Evolutionary conservation across 1,139 yeast species (phyloP).

Genomic region (Torulaspora globosa): DNA sequence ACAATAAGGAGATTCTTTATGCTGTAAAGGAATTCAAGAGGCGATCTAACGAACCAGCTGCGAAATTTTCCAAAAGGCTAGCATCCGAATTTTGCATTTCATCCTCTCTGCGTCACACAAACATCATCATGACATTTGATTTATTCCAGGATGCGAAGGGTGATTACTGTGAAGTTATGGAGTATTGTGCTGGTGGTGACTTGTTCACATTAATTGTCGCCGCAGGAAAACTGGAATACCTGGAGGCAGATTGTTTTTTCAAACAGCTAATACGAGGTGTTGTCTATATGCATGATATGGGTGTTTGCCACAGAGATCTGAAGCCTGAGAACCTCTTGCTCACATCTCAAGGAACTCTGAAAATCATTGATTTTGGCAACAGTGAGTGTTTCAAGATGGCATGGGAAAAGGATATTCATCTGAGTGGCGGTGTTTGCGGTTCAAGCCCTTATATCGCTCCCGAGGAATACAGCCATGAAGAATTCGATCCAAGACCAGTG

Average conservation of each 20-base stretch:
- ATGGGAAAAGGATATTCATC: slow-evolving; percentile 85
- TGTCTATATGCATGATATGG: slow-evolving; percentile 94
- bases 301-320: slow-evolving; percentile 90
- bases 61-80: slow-evolving; percentile 63
- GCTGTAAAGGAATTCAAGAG: slow-evolving; percentile 81
- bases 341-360: slow-evolving; percentile 73
- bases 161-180: slow-evolving; percentile 95
- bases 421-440: slow-evolving; percentile 81
- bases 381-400: slow-evolving; percentile 96
- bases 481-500: slow-evolving; percentile 86
- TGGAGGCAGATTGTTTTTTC: slow-evolving; percentile 93
- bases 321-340: slow-evolving; percentile 89
- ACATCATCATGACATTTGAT: slow-evolving; percentile 83
- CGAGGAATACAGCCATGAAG: slow-evolving; percentile 71
- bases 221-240: slow-evolving; percentile 74
- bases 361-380: slow-evolving; percentile 93
- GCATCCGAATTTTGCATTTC: slow-evolving; percentile 85
- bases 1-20: slow-evolving; percentile 45
- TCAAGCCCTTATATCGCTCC: slow-evolving; percentile 95
- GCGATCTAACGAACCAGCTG: slow-evolving; percentile 52
- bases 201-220: slow-evolving; percentile 80
- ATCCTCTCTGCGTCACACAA: slow-evolving; percentile 69
- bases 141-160: slow-evolving; percentile 86
- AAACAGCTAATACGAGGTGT: slow-evolving; percentile 89
- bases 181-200: slow-evolving; percentile 94